Base-by-base conservation (phyloP, 1,284 basidiomycete genomes). In the Moesziomyces antarcticus region DNA sequence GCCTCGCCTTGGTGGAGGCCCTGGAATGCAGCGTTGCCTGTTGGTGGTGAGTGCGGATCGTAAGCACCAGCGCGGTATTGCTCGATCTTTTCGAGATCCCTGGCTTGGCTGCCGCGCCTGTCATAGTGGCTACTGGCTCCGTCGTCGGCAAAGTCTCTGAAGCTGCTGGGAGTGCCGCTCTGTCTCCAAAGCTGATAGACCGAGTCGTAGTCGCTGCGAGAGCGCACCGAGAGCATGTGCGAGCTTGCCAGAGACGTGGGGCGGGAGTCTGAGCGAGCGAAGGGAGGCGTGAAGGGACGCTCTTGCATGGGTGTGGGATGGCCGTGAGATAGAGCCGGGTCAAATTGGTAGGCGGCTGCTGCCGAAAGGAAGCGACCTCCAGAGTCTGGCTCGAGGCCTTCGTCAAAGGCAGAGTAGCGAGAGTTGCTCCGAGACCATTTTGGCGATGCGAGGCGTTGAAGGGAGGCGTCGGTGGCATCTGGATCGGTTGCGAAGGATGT, bases 151-250 rank as follows among this genome's bases (percentile, higher is more conserved):
- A 56, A 52, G 1, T 70, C 60, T 27, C 40, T 50, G 37, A 62
- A 59, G 50, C 25, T 60, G 42, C 50, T 50, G 11, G 61, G 50
- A 0, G 74, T 65, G 11, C 56, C 70, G 16, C 63, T 66, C 41
- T 63, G 59, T 20, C 69, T 47, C 57, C 59, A 67, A 24, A 78
- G 75, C 49, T 70, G 74, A 45, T 78, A 72, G 48, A 69, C 62
- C 20, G 74, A 74, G 41, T 76, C 76, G 41, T 78, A 78, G 45
- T 78, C 76, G 52, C 59, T 73, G 22, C 58, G 58, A 2, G 62
- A 64, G 50, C 62, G 56, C 5, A 49, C 40, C 27, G 58, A 56
- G 21, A 75, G 50, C 64, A 75, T 60, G 48, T 64, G 60, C 6
- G 75, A 73, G 56, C 73, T 75, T 43, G 75, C 68, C 8, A 67